Percentiles rank a stretch among this genome's conserved stretches.
These are phyloP conservation scores for Silene vulgaris DNA, from an alignment of 179 eudicot species.

Conservation along the genomic window DNA sequence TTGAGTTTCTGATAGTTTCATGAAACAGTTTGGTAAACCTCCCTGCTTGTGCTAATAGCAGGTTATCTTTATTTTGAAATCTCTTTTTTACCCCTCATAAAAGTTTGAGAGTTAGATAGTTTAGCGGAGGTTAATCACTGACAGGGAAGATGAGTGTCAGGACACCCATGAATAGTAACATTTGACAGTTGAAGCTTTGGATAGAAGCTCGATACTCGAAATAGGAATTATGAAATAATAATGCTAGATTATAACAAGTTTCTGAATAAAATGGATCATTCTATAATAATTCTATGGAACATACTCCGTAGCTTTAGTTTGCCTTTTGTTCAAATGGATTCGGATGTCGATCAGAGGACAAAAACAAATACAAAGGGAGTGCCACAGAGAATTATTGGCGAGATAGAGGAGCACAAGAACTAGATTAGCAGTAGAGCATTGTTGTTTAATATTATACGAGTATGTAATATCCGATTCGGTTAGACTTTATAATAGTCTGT, in stretches of 20 bases:
- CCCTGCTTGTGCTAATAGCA: neutral
- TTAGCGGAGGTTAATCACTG: neutral
- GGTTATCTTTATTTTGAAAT: neutral
- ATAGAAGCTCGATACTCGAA: neutral
- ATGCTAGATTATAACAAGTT: neutral
- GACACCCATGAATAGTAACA: neutral
- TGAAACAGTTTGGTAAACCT: neutral
- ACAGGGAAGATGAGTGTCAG: neutral
- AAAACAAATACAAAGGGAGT: neutral
- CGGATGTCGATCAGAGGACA: neutral
- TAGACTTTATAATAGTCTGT: too few species aligned
- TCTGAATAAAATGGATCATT: neutral
- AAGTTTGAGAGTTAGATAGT: neutral
- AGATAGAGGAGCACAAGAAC: neutral
- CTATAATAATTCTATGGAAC: neutral
- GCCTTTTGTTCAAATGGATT: neutral
- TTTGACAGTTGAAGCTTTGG: neutral
- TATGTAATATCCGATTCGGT: too few species aligned
- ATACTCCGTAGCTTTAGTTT: neutral
- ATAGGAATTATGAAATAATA: neutral
- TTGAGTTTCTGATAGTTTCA: neutral
- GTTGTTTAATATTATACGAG: too few species aligned
- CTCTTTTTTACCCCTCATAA: neutral
- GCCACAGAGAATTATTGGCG: neutral
- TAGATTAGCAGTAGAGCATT: neutral